Evolutionary conservation across 345 rosid species (phyloP).

Genomic region (Gynandropsis gynandra): DNA sequence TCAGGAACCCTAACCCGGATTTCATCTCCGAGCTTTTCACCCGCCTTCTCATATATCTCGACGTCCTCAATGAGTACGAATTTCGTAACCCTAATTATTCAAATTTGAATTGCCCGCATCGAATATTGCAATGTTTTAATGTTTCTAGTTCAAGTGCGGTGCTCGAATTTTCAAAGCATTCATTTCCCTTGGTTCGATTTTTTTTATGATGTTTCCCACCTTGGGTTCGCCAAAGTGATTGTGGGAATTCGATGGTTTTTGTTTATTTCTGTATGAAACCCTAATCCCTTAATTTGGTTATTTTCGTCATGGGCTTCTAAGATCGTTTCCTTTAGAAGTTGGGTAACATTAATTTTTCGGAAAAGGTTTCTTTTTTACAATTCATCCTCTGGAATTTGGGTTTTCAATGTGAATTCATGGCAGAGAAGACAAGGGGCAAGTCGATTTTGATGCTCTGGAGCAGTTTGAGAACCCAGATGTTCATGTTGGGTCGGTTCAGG

Average conservation of each 20-base stretch:
- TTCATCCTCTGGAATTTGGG: not conserved
- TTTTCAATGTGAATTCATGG: slow-evolving; percentile 6
- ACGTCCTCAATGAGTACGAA: slow-evolving; percentile 51
- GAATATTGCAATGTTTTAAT: not conserved
- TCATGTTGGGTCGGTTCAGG: slow-evolving; percentile 43
- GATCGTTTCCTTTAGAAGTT: not conserved
- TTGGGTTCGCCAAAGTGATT: not conserved
- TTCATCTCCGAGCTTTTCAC: slow-evolving; percentile 52
- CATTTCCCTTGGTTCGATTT: not conserved
- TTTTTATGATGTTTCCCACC: not conserved
- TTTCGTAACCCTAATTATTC: not conserved
- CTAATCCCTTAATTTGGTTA: slow-evolving; percentile 11
- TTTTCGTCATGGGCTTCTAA: no score
- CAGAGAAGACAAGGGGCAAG: slow-evolving; percentile 74
- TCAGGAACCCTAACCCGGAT: slow-evolving; percentile 43
- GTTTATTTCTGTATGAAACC: not conserved
- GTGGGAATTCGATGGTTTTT: not conserved
- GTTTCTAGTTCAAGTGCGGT: slow-evolving; percentile 4
- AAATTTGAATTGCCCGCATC: not conserved
- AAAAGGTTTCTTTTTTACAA: not conserved
- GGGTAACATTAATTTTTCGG: not conserved
- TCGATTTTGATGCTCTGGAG: slow-evolving; percentile 71
- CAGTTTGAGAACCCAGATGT: slow-evolving; percentile 85
- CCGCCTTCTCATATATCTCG: slow-evolving; percentile 61
- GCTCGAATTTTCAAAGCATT: slow-evolving; percentile 3